A percentile compares a stretch with the other conserved stretches of the same genome.
Conservation (phyloP, 176 grass and related monocot species). For the Triticum urartu region DNA sequence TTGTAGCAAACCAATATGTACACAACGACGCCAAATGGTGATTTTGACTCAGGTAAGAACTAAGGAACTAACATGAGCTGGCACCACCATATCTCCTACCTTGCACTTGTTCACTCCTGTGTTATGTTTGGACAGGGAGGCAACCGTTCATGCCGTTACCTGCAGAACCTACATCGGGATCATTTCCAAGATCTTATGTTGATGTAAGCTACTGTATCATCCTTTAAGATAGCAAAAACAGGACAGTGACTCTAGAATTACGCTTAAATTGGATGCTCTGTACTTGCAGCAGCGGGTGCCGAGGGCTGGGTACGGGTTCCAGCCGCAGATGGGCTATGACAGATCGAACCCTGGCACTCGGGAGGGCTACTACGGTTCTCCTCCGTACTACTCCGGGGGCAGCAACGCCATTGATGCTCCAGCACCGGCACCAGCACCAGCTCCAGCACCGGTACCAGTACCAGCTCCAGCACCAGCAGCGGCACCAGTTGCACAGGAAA, state of each 20-base stretch:
- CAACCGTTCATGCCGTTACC: slow-evolving; percentile 38
- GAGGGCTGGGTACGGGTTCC: slow-evolving; percentile 46
- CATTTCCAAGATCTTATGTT: slow-evolving; percentile 46
- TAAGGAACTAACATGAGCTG: not conserved
- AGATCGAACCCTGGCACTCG: slow-evolving; percentile 28
- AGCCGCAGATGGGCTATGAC: slow-evolving; percentile 46
- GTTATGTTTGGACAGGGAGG: slow-evolving; percentile 52
- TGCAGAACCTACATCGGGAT: slow-evolving; percentile 38
- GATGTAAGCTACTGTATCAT: slow-evolving; percentile 27
- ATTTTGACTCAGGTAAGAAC: slow-evolving; percentile 55
- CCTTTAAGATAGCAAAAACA: not conserved
- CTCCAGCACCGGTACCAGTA: not conserved
- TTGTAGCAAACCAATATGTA: slow-evolving; percentile 57
- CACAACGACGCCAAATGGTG: slow-evolving; percentile 18
- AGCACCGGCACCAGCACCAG: not conserved
- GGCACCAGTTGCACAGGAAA: not conserved
- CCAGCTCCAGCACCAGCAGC: not conserved
- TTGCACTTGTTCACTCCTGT: not conserved
- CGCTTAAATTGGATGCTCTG: not conserved
- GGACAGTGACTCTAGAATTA: not conserved
- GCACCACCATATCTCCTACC: not conserved
- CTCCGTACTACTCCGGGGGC: slow-evolving; percentile 19
- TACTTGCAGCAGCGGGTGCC: slow-evolving; percentile 41
- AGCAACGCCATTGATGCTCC: slow-evolving; percentile 9
- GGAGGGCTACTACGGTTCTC: slow-evolving; percentile 29